Evolutionary conservation across 345 rosid genomes (phyloP), one percentile per base, ranked within the genome.

Genomic region (Populus simonii): DNA sequence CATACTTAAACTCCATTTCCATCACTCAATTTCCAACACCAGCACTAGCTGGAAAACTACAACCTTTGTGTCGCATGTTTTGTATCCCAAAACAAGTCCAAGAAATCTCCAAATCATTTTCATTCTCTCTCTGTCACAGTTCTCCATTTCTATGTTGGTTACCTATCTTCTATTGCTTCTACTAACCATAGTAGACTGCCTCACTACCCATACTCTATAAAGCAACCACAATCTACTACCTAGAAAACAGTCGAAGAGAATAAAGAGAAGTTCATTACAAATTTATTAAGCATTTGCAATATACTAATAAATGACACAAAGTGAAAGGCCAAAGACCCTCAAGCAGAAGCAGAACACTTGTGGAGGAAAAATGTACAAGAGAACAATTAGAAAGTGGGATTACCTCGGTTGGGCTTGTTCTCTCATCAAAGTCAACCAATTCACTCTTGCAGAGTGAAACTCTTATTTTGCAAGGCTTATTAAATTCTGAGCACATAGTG

Each of bases 401-500:
- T 84, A 93, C 97, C 97, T 90, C 96, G 76, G 47, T 29, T 8
- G 97, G 97, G 84, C 98, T 93, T 68, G 87, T 86, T 87, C 98
- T 90, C 81, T 87, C 95, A 39, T 87, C 86, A 35, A 83, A 84
- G 38, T 84, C 95, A 66, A 81, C 79, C 27, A 75, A 67, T 75
- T 88, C 86, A 77, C 83, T 66, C 79, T 27, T 87, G 84, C 89
- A 83, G 16, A 80, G 61, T 9, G 82, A 67, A 75, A 77, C 27
- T 80, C 82, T 84, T 79, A 68, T 74, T 55, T 73, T 10, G 23
- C 23, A 70, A 69, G 76, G 61, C 78, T 53, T 78, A 47, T 47
- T 47, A 55, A 71, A 68, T 74, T 81, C 65, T 76, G 79, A 39
- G 75, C 70, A 36, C 78, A 71, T 80, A 75, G 85, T 16, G 1